These are phyloP conservation scores for Aspergillus bertholletiae DNA, from an alignment of 495 filamentous ascomycete species.

Conservation along the genomic window DNA sequence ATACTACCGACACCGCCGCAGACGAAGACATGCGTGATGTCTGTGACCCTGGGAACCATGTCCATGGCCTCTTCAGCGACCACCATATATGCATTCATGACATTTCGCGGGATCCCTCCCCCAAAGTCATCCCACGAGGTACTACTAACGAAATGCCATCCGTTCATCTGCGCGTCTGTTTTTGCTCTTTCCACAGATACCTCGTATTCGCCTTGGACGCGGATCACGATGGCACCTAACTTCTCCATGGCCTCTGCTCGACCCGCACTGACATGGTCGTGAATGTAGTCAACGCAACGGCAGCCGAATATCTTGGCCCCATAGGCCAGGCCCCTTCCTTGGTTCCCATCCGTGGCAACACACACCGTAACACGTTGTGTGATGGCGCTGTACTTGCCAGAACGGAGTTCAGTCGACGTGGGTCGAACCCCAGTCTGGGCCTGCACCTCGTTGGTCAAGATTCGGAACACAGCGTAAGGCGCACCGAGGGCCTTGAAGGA, in stretches of 20 bases:
- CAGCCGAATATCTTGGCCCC: background rate
- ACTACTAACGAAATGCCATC: slow-evolving; percentile 1
- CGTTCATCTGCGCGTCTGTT: background rate
- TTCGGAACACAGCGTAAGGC: background rate
- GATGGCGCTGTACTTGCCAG: background rate
- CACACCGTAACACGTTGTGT: background rate
- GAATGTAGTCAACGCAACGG: background rate
- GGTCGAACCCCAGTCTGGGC: background rate
- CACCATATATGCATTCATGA: slow-evolving; percentile 3
- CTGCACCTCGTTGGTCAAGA: background rate
- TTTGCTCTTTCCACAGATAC: background rate
- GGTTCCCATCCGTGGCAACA: background rate
- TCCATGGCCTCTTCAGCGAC: background rate
- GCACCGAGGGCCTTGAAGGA: background rate
- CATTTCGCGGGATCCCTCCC: background rate
- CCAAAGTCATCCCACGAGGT: background rate
- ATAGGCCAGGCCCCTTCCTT: background rate
- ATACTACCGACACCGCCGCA: background rate
- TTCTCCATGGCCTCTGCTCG: background rate
- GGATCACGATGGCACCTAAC: background rate
- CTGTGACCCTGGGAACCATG: background rate
- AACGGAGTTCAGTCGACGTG: background rate
- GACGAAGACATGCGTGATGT: background rate
- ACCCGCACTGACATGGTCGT: background rate
- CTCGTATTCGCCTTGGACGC: background rate